A percentile compares a stretch with the other conserved stretches of the same genome.
phyloP scores from a whole-genome alignment of 2,329 filamentous ascomycete genomes.

The Hypomyces rosellus region DNA sequence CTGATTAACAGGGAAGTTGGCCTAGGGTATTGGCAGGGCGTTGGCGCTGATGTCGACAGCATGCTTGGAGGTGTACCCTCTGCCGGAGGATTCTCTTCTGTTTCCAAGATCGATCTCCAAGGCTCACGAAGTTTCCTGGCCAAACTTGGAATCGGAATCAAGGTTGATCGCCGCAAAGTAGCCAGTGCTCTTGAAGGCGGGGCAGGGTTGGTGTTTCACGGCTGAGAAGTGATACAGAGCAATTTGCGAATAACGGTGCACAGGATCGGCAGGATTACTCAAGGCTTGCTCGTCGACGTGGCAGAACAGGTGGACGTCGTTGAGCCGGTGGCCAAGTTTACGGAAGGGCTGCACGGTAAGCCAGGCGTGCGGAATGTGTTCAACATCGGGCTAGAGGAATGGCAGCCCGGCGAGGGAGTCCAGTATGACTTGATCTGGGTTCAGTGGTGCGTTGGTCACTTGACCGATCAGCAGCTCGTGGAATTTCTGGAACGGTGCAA shows the following conservation, averaged over 20 bases:
- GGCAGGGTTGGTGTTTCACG: slow-evolving; percentile 29
- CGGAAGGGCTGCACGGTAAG: slow-evolving; percentile 50
- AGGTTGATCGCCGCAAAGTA: slow-evolving; percentile 26
- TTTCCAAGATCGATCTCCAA: slow-evolving; percentile 51
- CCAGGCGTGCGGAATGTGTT: slow-evolving; percentile 58
- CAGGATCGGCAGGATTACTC: slow-evolving; percentile 77
- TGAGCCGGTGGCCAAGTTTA: slow-evolving; percentile 81
- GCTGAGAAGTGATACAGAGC: not conserved
- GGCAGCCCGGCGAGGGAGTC: slow-evolving; percentile 42
- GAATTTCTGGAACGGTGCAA: slow-evolving; percentile 59
- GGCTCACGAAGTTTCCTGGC: slow-evolving; percentile 64
- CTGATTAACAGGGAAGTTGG: slow-evolving; percentile 28
- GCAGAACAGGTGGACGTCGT: slow-evolving; percentile 73
- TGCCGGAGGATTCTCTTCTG: slow-evolving; percentile 8
- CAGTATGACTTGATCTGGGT: slow-evolving; percentile 80
- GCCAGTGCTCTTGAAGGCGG: slow-evolving; percentile 31
- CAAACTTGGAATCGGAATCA: slow-evolving; percentile 48
- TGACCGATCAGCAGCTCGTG: slow-evolving; percentile 68
- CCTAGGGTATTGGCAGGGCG: slow-evolving; percentile 37
- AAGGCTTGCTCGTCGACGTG: slow-evolving; percentile 65
- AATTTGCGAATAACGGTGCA: not conserved
- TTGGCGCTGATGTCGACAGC: slow-evolving; percentile 47
- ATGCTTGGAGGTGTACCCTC: slow-evolving; percentile 64
- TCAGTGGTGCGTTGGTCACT: slow-evolving; percentile 84
- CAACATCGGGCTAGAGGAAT: slow-evolving; percentile 68